phyloP scores from a whole-genome alignment of 2,329 filamentous ascomycete species.

The Botrytis galanthina region DNA sequence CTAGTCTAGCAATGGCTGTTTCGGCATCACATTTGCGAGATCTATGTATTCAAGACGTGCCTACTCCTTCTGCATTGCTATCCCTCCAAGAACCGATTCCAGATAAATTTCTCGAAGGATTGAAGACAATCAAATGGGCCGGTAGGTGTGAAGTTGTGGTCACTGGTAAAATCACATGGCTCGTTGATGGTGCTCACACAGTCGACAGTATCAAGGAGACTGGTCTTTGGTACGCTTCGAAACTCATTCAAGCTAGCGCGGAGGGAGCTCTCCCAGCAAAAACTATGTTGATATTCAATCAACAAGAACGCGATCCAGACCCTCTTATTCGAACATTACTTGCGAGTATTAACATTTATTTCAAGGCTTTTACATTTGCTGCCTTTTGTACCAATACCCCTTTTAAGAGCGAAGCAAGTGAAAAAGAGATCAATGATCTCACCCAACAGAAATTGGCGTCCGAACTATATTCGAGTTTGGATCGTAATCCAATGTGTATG shows the following conservation, averaged over 20 bases:
- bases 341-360: slow-evolving; percentile 21
- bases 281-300: slow-evolving; percentile 78
- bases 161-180: slow-evolving; percentile 67
- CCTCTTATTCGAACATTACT: slow-evolving; percentile 44
- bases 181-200: slow-evolving; percentile 94
- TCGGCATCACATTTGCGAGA: slow-evolving; percentile 52
- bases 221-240: slow-evolving; percentile 71
- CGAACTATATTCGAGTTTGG: slow-evolving; percentile 55
- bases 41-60: slow-evolving; percentile 34
- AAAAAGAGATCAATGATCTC: slow-evolving; percentile 46
- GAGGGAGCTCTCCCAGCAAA: slow-evolving; percentile 24
- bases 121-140: slow-evolving; percentile 72
- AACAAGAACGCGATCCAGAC: slow-evolving; percentile 77
- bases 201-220: slow-evolving; percentile 81
- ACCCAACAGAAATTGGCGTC: slow-evolving; percentile 68
- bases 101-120: slow-evolving; percentile 63
- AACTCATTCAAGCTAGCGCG: slow-evolving; percentile 30
- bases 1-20: slow-evolving; percentile 54
- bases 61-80: neutral
- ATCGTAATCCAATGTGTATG: slow-evolving; percentile 46
- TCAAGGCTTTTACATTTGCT: slow-evolving; percentile 63
- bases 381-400: slow-evolving; percentile 79
- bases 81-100: slow-evolving; percentile 46
- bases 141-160: slow-evolving; percentile 69
- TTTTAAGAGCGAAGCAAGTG: slow-evolving; percentile 44